Base-by-base conservation (phyloP, 2,329 filamentous ascomycete species). In the Dothistroma pini region DNA sequence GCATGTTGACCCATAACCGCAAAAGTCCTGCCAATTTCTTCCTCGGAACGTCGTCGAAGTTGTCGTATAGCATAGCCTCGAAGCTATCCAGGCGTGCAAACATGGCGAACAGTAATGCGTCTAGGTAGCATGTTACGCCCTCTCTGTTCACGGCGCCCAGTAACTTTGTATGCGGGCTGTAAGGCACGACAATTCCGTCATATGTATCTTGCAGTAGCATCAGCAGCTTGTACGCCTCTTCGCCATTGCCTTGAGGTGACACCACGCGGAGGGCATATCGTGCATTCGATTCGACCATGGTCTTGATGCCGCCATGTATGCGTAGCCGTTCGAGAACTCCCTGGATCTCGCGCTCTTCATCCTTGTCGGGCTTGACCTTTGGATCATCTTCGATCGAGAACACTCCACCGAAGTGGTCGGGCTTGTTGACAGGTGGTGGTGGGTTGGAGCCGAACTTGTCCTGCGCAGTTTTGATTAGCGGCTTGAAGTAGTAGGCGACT, bases 81-180 rank as follows among this genome's bases (percentile, higher is more conserved):
- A 96, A 99, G 65, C 89, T 93, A 67, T 91, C 89, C 41, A 97
- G 82, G 62, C 90, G 88, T 19, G 90, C 89, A 74, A 97, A 97
- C 91, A 99, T 97, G 74, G 93, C 89, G 74, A 97, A 97, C 1
- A 99, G 83, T 22, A 97, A 79, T 0, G 93, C 84, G 74, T 97
- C 95, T 16, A 97, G 80, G 74, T 96, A 97, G 78, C 95, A 99
- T n/a, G 93, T 97, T 38, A 96, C 91, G 53, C 85, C 86, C 50
- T 88, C 83, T 53, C 92, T 83, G 72, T 99, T 99, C 69, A 91
- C 89, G 12, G 95, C 93, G 7, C 95, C 95, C 4, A 91, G 78
- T 79, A 97, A 86, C 59, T 84, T 83, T 8, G 89, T 82, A 57
- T 83, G 82, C 9, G 91, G 86, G 58, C 91, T 83, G 77, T 91